Evolutionary conservation across 2,329 filamentous ascomycete genomes (phyloP), one percentile per base, ranked within the genome.

Genomic region (Clonostachys sp.): DNA sequence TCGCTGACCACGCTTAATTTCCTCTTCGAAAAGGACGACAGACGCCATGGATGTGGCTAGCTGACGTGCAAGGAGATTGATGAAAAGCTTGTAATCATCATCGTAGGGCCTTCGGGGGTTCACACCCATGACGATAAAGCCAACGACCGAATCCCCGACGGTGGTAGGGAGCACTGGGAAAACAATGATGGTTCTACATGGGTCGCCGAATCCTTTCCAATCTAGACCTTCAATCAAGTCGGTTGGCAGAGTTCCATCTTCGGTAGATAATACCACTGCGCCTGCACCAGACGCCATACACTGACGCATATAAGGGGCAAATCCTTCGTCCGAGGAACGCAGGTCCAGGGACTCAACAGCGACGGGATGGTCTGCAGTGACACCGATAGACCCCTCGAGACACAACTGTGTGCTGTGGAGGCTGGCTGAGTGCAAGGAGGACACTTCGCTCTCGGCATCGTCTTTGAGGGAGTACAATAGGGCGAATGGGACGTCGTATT

Each of bases 51-150:
- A 90, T 0, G 88, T 92, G 9, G 85, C 87, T 9, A 92, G 71
- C 60, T 92, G 89, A 18, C 87, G 78, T 42, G 83, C 85, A 6
- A 92, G 67, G 1, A 92, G 73, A 55, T 87, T 83, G 36, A 92
- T 75, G 56, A 92, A 94, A 1, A 92, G 72, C 51, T 81, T 80
- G 58, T 92, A 94, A 54, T 92, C 89, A 36, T 87, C 83, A 55
- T 94, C 87, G 56, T 88, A 94, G 0, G 86, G 88, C 44, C 88
- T 76, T 40, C 87, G 74, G 2, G 89, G 87, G 59, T 95, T 95
- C 10, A 88, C 73, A 5, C 88, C 89, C 61, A 94, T 74, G 4
- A 94, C 78, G 9, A 94, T 74, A 58, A 94, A 94, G 1, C 89
- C 89, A 1, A 91, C 77, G 1, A 87, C 83, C 3, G 77, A 78